Evolutionary conservation across 768 basidiomycete genomes (phyloP).

Genomic region (Cubamyces lactineus): DNA sequence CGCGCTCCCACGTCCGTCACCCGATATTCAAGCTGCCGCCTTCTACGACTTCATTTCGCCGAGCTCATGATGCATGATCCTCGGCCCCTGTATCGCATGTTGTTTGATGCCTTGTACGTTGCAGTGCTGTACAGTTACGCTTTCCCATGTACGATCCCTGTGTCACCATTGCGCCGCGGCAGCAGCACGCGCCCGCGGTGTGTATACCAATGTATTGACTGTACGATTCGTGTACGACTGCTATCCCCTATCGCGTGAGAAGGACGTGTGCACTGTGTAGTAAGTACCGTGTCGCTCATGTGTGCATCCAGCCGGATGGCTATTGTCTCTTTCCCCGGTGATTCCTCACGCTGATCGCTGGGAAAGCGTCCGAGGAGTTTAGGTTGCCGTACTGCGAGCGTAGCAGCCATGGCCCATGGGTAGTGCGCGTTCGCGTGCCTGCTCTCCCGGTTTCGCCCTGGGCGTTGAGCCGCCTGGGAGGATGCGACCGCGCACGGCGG

Average conservation of each 20-base stretch:
- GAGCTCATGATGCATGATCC: neutral
- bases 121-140: conserved; percentile 1
- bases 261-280: neutral
- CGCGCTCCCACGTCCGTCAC: neutral
- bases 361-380: neutral
- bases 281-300: no score
- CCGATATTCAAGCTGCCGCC: neutral
- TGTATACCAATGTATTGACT: conserved; percentile 10
- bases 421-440: conserved; percentile 9
- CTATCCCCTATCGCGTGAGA: conserved; percentile 7
- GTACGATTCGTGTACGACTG: neutral
- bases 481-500: neutral
- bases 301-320: no score
- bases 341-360: no score
- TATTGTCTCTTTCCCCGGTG: no score
- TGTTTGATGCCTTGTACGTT: conserved; percentile 10
- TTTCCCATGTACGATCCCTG: conserved; percentile 10
- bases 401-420: no score
- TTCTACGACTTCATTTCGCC: conserved; percentile 3
- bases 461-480: neutral
- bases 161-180: conserved; percentile 3
- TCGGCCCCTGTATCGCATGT: neutral
- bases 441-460: conserved; percentile 19
- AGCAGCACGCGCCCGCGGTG: conserved; percentile 3
- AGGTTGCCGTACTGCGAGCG: neutral